A percentile compares a stretch with the other conserved stretches of the same genome.
Conservation (phyloP, 2,329 filamentous ascomycete species). For the Talaromyces sp. region DNA sequence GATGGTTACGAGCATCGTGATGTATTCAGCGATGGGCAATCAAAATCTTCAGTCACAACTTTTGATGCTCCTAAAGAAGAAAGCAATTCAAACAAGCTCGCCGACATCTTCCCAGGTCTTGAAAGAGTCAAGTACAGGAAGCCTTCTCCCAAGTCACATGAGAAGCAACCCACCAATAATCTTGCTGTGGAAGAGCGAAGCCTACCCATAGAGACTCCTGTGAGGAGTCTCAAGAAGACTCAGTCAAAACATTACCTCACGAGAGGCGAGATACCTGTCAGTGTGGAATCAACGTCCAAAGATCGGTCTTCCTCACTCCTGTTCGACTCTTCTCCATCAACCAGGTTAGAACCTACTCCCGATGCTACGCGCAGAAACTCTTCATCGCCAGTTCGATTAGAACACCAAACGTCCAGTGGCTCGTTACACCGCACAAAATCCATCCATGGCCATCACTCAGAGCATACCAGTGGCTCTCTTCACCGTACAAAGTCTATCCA, state of each 20-base stretch:
- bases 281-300: constrained; percentile 25
- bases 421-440: constrained; percentile 35
- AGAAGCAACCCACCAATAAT: constrained; percentile 21
- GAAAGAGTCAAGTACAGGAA: constrained; percentile 33
- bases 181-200: not conserved
- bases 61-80: not conserved
- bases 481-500: constrained; percentile 38
- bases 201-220: not conserved
- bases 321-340: constrained; percentile 40
- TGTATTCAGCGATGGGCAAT: not conserved
- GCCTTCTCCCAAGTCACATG: constrained; percentile 22
- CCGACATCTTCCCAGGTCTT: constrained; percentile 35
- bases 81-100: constrained; percentile 27
- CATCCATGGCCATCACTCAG: constrained; percentile 29
- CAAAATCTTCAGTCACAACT: not conserved
- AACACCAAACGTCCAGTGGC: constrained; percentile 22
- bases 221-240: not conserved
- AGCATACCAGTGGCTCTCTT: constrained; percentile 24
- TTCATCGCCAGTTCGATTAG: constrained; percentile 1
- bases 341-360: constrained; percentile 21
- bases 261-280: constrained; percentile 25
- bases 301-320: constrained; percentile 45
- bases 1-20: constrained; percentile 5
- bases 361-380: not conserved
- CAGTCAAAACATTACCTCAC: constrained; percentile 18